Evolutionary conservation across 805 yeast genomes (phyloP), one percentile per base, ranked within the genome.

Genomic region (Candida chauliodis): DNA sequence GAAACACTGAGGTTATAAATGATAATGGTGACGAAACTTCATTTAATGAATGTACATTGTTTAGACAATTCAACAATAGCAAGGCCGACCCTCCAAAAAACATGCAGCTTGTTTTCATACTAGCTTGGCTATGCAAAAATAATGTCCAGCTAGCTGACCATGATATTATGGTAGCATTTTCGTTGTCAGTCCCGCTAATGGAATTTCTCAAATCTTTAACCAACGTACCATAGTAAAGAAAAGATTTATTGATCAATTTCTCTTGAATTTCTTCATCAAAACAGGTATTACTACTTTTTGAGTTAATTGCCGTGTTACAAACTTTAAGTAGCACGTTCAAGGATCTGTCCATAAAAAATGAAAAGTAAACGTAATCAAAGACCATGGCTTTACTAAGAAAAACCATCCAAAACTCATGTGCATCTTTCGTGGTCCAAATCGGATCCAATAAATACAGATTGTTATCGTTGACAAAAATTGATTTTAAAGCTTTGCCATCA

Each of bases 301-400:
- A 36, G 29, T 44, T 36, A 24, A 44, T 23, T 19, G 39, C 31
- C 20, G 36, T 15, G 19, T 39, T 40, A 20, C 46, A 37, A 14
- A 37, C 40, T 31, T 43, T 45, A 14, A 45, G 20, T 4, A 45
- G 17, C 9, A 62, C 50, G 37, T 59, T 66, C 30, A 65, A 48
- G 0, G 69, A 54, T 34, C 63, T 53, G 37, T 66, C 71, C 47
- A 66, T 56, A 42, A 66, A 58, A 41, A 64, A 66, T 2, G 56
- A 53, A 43, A 57, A 60, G 39, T 63, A 64, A 11, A 36, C 28
- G 7, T 61, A 49, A 24, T 59, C 52, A 29, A 61, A 47, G 4
- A 51, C 46, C 3, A 52, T 50, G 14, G 62, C 53, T 32, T 55
- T 58, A 32, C 56, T 49, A 40, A 58, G 58, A 17, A 65, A 40